phyloP scores from a whole-genome alignment of 2,329 filamentous ascomycete species.

The Bipolaris zeicola region DNA sequence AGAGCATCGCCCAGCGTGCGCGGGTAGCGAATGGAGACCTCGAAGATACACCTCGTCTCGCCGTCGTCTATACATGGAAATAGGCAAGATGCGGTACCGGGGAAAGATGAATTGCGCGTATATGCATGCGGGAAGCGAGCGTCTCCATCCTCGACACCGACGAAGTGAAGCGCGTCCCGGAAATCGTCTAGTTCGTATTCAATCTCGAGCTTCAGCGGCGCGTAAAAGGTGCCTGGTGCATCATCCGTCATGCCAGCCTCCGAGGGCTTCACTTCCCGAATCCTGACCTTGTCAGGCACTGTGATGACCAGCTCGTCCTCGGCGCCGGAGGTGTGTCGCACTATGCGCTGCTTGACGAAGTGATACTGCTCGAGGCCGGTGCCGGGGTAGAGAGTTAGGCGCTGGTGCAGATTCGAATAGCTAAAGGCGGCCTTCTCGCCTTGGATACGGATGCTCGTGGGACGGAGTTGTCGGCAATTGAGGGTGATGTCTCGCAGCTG shows the following conservation, averaged over 20 bases:
- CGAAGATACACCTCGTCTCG: constrained; percentile 81
- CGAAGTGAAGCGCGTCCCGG: constrained; percentile 88
- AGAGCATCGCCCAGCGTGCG: constrained; percentile 80
- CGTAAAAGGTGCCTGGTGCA: constrained; percentile 52
- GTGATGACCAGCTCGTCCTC: constrained; percentile 64
- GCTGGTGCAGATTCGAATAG: constrained; percentile 70
- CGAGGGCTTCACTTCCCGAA: constrained; percentile 64
- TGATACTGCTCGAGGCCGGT: constrained; percentile 76
- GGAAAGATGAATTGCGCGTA: constrained; percentile 78
- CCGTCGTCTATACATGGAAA: constrained; percentile 94
- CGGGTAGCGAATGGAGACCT: constrained; percentile 83
- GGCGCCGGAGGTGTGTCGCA: constrained; percentile 60
- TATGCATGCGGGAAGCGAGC: constrained; percentile 88
- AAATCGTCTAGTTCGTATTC: constrained; percentile 78
- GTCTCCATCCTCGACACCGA: constrained; percentile 80
- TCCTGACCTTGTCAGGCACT: constrained; percentile 65
- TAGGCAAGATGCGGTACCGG: constrained; percentile 80
- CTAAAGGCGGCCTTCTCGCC: constrained; percentile 47
- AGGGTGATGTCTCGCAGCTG: constrained; percentile 62
- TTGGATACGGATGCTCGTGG: constrained; percentile 58
- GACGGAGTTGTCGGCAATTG: constrained; percentile 67
- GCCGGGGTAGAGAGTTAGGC: constrained; percentile 65
- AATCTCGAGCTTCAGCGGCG: constrained; percentile 68
- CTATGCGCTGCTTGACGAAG: constrained; percentile 71
- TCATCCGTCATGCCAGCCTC: constrained; percentile 47